A percentile compares a stretch with the other conserved stretches of the same genome.
phyloP scores from a whole-genome alignment of 805 yeast genomes.

The Saccharomycopsis capsularis region DNA sequence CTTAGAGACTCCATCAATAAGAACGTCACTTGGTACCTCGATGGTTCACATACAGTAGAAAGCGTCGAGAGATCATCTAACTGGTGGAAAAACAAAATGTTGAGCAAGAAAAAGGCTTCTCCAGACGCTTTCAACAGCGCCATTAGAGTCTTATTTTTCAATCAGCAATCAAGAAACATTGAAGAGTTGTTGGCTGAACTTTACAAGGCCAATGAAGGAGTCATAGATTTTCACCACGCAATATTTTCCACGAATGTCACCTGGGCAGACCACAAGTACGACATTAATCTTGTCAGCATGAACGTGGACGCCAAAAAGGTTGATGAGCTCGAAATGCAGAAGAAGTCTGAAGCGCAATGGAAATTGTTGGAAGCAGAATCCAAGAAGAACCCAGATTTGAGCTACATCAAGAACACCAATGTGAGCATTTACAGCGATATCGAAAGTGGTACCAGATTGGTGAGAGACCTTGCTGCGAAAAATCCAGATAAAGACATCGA shows the following conservation, averaged over 20 bases:
- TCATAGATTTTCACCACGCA: slow-evolving; percentile 59
- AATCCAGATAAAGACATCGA: slow-evolving; percentile 36
- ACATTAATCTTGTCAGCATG: slow-evolving; percentile 76
- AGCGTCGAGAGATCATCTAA: slow-evolving; percentile 72
- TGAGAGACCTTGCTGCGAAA: slow-evolving; percentile 34
- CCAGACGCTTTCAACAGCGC: neutral
- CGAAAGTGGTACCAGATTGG: slow-evolving; percentile 59
- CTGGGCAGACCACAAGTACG: slow-evolving; percentile 75
- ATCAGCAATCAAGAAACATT: slow-evolving; percentile 92
- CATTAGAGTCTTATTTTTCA: slow-evolving; percentile 60
- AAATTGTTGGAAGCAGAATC: slow-evolving; percentile 38
- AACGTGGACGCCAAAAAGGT: slow-evolving; percentile 76
- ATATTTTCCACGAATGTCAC: slow-evolving; percentile 89
- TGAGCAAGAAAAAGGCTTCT: slow-evolving; percentile 26
- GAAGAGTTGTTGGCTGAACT: slow-evolving; percentile 52
- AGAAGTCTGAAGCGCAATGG: slow-evolving; percentile 68
- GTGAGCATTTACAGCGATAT: slow-evolving; percentile 61
- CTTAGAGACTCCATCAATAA: slow-evolving; percentile 37
- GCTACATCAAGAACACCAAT: slow-evolving; percentile 33
- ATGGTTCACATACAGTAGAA: slow-evolving; percentile 95
- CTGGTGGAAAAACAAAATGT: slow-evolving; percentile 50
- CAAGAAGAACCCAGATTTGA: slow-evolving; percentile 67
- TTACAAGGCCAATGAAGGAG: slow-evolving; percentile 34
- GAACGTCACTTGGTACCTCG: slow-evolving; percentile 69
- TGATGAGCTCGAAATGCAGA: slow-evolving; percentile 76